These are phyloP conservation scores for Trapa incisa DNA, from an alignment of 345 rosid species.

Conservation along the genomic window DNA sequence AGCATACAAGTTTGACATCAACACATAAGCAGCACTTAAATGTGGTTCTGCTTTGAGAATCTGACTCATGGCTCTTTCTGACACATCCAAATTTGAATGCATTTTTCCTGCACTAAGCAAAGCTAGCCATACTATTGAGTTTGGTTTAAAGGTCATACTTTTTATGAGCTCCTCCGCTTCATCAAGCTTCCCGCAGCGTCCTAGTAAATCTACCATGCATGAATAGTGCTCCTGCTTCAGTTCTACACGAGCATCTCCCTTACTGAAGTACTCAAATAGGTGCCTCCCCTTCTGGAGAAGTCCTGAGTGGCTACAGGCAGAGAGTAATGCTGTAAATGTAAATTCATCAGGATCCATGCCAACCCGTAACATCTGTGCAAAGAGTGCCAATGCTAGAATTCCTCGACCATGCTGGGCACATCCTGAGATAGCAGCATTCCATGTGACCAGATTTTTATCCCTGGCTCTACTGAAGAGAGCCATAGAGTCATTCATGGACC, in stretches of 20 bases:
- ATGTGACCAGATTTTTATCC: constrained; percentile 44
- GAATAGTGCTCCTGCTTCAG: constrained; percentile 46
- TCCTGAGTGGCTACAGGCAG: constrained; percentile 69
- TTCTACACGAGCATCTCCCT: constrained; percentile 11
- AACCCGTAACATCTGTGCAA: constrained; percentile 42
- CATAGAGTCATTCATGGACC: constrained; percentile 30
- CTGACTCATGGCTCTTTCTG: constrained; percentile 45
- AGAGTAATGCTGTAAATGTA: constrained; percentile 68
- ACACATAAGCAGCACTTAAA: constrained; percentile 46
- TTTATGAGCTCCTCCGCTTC: constrained; percentile 52
- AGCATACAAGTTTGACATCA: constrained; percentile 56
- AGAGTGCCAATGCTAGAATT: constrained; percentile 33
- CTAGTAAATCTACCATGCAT: constrained; percentile 65
- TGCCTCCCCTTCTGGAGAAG: constrained; percentile 46
- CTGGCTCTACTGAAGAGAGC: constrained; percentile 29
- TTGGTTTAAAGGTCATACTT: constrained; percentile 41
- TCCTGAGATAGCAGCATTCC: constrained; percentile 57
- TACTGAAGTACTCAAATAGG: constrained; percentile 36
- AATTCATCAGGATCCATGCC: constrained; percentile 51
- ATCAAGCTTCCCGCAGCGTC: constrained; percentile 48
- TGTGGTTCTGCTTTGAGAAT: constrained; percentile 40
- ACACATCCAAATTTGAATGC: constrained; percentile 39
- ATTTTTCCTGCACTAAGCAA: constrained; percentile 63
- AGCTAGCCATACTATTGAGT: constrained; percentile 47
- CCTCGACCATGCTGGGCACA: constrained; percentile 65